phyloP scores from a whole-genome alignment of 441 rosid genomes.

The Metrosideros polymorpha region DNA sequence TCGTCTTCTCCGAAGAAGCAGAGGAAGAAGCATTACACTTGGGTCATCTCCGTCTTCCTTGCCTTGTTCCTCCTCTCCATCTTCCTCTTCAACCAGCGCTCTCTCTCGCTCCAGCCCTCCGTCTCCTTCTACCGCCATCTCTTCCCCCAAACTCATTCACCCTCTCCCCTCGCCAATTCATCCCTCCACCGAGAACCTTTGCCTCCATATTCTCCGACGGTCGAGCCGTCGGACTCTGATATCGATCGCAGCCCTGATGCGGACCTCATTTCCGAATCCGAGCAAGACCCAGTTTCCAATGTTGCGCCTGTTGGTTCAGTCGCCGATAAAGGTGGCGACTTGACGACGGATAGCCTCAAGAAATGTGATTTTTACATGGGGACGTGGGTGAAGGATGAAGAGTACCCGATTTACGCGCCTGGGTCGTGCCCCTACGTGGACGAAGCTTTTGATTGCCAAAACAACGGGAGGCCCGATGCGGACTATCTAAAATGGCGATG shows the following conservation, averaged over 20 bases:
- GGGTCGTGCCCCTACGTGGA: conserved; percentile 85
- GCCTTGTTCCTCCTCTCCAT: conserved; percentile 35
- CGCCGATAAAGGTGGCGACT: conserved; percentile 10
- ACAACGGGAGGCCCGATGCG: conserved; percentile 65
- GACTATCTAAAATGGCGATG: conserved; percentile 73
- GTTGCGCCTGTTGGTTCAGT: neutral
- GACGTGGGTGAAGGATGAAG: conserved; percentile 59
- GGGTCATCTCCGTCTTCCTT: conserved; percentile 23
- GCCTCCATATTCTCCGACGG: conserved; percentile 1
- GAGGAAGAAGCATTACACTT: conserved; percentile 24
- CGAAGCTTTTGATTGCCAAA: conserved; percentile 78
- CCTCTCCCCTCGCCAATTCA: neutral
- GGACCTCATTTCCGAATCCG: conserved; percentile 1
- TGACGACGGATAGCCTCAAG: conserved; percentile 16
- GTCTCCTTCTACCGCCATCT: conserved; percentile 33
- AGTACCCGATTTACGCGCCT: conserved; percentile 58
- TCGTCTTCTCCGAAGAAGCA: neutral
- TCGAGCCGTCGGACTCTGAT: neutral
- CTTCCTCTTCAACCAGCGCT: conserved; percentile 37
- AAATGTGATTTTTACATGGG: conserved; percentile 70
- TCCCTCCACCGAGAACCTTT: neutral
- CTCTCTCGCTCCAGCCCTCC: conserved; percentile 36
- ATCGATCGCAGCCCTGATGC: neutral
- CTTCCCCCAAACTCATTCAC: conserved; percentile 8
- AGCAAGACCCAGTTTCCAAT: conserved; percentile 12